Evolutionary conservation across 768 basidiomycete species (phyloP).

Genomic region (Mycena vitilis): DNA sequence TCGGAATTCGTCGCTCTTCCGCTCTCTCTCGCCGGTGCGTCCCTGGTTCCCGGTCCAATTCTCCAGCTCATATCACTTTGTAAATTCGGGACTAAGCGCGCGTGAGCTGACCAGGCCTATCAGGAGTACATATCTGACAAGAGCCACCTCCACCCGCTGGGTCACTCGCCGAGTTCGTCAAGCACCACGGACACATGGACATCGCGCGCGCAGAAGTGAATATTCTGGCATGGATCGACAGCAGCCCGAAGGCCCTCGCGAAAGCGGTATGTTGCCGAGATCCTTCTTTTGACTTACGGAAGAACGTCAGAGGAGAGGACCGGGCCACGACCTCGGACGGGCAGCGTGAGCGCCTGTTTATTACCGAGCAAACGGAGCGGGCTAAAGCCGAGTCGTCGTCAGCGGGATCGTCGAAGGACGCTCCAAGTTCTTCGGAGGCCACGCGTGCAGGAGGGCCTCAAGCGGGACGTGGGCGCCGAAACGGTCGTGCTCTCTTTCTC

Average conservation of each 20-base stretch:
- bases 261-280: constrained; percentile 70
- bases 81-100: constrained; percentile 94
- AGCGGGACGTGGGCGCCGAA: constrained; percentile 77
- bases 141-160: constrained; percentile 84
- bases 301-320: too few species aligned
- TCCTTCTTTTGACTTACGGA: constrained; percentile 77
- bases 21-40: constrained; percentile 83
- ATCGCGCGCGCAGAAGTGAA: too few species aligned
- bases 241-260: constrained; percentile 91
- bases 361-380: constrained; percentile 94
- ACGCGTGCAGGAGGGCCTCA: constrained; percentile 68
- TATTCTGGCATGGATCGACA: constrained; percentile 99
- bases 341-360: constrained; percentile 88
- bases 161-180: constrained; percentile 96
- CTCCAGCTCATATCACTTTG: constrained; percentile 3
- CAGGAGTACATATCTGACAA: constrained; percentile 59
- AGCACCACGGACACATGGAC: constrained; percentile 87
- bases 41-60: background rate
- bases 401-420: constrained; percentile 50
- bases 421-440: constrained; percentile 48
- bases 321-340: constrained; percentile 92
- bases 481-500: constrained; percentile 83
- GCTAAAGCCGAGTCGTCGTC: constrained; percentile 64
- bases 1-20: constrained; percentile 92
- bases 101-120: constrained; percentile 94